A percentile compares a stretch with the other conserved stretches of the same genome.
Evolutionary conservation across 1,284 basidiomycete genomes (phyloP).

Genomic region (Waitea zeae): DNA sequence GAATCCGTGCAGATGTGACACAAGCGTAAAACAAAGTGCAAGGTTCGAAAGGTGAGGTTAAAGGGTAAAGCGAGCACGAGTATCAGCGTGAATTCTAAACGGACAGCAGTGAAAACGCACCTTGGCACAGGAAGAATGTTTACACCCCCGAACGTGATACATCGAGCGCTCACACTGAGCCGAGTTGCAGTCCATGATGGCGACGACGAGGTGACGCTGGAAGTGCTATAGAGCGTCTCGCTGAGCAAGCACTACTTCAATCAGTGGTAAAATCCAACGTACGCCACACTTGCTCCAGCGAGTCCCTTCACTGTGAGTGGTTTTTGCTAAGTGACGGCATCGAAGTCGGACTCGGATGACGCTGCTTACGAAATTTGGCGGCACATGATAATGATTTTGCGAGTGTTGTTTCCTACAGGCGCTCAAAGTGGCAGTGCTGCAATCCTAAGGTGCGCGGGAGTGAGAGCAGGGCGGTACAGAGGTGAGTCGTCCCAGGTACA

Average conservation of each 20-base stretch:
- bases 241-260: slow-evolving; percentile 4
- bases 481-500: too few relatives aligned
- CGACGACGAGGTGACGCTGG: slow-evolving; percentile 48
- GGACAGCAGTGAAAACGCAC: too few relatives aligned
- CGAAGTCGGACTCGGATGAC: slow-evolving; percentile 1
- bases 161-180: slow-evolving; percentile 43
- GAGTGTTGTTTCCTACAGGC: too few relatives aligned
- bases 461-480: too few relatives aligned
- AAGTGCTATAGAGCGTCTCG: slow-evolving; percentile 32
- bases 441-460: too few relatives aligned
- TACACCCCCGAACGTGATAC: slow-evolving; percentile 36
- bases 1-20: too few relatives aligned
- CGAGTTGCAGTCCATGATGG: slow-evolving; percentile 51
- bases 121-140: slow-evolving; percentile 28
- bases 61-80: too few relatives aligned
- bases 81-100: too few relatives aligned
- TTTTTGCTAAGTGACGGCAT: slow-evolving; percentile 5
- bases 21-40: too few relatives aligned
- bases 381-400: too few relatives aligned
- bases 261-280: slow-evolving; percentile 12
- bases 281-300: slow-evolving; percentile 52
- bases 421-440: too few relatives aligned
- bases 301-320: slow-evolving; percentile 39
- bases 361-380: slow-evolving; percentile 18
- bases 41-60: too few relatives aligned